Evolutionary conservation across 495 filamentous ascomycete genomes (phyloP).

Genomic region (Tuber calosporum): DNA sequence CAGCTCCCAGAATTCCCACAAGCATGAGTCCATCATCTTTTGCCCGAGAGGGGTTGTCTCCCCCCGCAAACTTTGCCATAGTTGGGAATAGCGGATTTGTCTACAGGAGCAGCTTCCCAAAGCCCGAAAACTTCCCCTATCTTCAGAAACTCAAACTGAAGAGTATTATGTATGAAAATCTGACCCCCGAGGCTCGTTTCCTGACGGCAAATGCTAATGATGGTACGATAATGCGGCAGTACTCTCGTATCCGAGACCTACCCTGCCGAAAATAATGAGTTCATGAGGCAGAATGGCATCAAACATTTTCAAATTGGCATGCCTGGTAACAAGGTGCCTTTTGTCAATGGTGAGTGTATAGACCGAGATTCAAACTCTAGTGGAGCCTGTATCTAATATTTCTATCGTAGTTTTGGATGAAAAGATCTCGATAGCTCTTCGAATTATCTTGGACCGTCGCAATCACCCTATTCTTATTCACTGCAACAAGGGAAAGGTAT

Average conservation of each 20-base stretch:
- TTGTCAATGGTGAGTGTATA: conserved; percentile 32
- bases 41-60: conserved; percentile 27
- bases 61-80: conserved; percentile 38
- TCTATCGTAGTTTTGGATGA: conserved; percentile 47
- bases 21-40: conserved; percentile 31
- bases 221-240: conserved; percentile 45
- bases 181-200: not conserved
- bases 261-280: conserved; percentile 53
- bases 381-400: conserved; percentile 7
- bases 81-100: conserved; percentile 43
- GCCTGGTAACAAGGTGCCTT: conserved; percentile 65
- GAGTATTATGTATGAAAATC: conserved; percentile 60
- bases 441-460: conserved; percentile 55
- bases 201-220: conserved; percentile 26
- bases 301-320: conserved; percentile 62
- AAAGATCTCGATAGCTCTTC: conserved; percentile 57
- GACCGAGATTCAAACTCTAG: not conserved
- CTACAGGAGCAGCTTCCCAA: conserved; percentile 71
- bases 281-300: conserved; percentile 58
- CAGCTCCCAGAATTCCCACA: conserved; percentile 17
- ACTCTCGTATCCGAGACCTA: conserved; percentile 67
- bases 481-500: conserved; percentile 80
- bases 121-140: conserved; percentile 56
- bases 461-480: conserved; percentile 76
- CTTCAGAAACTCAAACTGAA: conserved; percentile 59